Percentiles rank a stretch among this genome's conserved stretches.
Evolutionary conservation across 2,329 filamentous ascomycete genomes (phyloP).

Genomic region (Xylariaceae sp.): DNA sequence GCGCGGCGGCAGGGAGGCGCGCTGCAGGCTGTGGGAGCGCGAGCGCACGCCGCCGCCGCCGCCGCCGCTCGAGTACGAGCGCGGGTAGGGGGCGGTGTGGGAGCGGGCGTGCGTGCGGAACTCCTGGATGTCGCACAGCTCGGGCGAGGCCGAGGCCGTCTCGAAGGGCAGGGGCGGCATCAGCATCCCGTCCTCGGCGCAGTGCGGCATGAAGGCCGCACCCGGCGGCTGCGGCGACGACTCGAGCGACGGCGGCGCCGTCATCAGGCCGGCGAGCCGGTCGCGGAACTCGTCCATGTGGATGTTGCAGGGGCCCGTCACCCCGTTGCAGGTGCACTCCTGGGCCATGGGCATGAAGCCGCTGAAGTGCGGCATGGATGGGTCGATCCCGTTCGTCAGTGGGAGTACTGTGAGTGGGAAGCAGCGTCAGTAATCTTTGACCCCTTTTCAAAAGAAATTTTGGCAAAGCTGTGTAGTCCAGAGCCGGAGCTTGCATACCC

Average conservation of each 20-base stretch:
- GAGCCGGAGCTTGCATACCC: conserved; percentile 1
- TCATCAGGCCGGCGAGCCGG: neutral
- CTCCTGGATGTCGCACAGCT: neutral
- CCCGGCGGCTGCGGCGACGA: neutral
- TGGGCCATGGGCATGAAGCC: neutral
- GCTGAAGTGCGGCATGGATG: neutral
- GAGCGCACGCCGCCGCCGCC: no score
- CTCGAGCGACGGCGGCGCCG: neutral
- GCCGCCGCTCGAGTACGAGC: no score
- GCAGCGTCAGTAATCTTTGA: neutral
- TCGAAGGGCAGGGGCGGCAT: conserved; percentile 2
- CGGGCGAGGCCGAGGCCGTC: neutral
- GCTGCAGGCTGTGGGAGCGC: no score
- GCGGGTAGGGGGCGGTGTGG: no score
- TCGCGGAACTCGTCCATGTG: conserved; percentile 1
- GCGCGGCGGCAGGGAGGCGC: no score
- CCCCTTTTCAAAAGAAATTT: no score
- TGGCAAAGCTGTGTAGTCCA: no score
- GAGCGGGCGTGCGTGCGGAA: no score
- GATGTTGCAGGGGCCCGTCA: conserved; percentile 2
- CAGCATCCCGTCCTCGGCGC: neutral
- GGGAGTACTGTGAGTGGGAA: neutral
- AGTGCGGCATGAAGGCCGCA: neutral
- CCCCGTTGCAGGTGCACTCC: conserved; percentile 3
- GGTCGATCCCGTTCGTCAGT: neutral